Evolutionary conservation across 768 basidiomycete genomes (phyloP), one percentile per base, ranked within the genome.

Genomic region (Boletus reticulatus): DNA sequence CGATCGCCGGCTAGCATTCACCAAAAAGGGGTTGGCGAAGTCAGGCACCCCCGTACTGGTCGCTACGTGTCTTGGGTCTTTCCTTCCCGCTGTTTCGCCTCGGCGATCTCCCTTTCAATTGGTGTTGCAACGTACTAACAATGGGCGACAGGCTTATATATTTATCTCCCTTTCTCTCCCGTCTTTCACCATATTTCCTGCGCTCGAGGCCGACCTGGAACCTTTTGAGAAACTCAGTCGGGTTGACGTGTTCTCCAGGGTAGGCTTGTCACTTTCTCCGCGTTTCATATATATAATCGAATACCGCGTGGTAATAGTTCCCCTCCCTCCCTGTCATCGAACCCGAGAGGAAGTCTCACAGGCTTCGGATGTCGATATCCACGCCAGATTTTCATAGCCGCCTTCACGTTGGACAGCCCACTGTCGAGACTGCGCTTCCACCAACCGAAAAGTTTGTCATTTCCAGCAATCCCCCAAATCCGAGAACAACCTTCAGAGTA

Each of bases 391-490:
- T 73, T 39, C 72, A 73, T 41, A 60, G 59, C 19, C 64, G 49
- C 37, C 41, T 60, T 29, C 57, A 50, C n/a, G 39, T 47, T 8
- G 58, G 58, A n/a, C 59, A 52, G 22, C 27, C 48, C n/a, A 11
- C 14, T 7, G 3, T 36, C 0, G 52, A 58, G 14, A 31, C 46
- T 6, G 59, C 47, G 8, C 2, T 43, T 10, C 34, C 50, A 0
- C 32, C 47, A 12, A 42, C 56, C 4, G 66, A 72, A 44, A 79
- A 80, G 34, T 86, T 83, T 57, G 77, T 82, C 6, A 75, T 88
- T 50, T 89, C 87, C 17, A 82, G 69, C 62, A 89, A 88, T 60
- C 87, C 87, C 6, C 87, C 87, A 13, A 89, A 88, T 65, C 83
- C 85, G 14, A 78, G 80, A 62, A 82, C 80, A 4, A 82, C 75